Base-by-base conservation (phyloP, 2,329 filamentous ascomycete species). In the Phaeoacremonium minimum region DNA sequence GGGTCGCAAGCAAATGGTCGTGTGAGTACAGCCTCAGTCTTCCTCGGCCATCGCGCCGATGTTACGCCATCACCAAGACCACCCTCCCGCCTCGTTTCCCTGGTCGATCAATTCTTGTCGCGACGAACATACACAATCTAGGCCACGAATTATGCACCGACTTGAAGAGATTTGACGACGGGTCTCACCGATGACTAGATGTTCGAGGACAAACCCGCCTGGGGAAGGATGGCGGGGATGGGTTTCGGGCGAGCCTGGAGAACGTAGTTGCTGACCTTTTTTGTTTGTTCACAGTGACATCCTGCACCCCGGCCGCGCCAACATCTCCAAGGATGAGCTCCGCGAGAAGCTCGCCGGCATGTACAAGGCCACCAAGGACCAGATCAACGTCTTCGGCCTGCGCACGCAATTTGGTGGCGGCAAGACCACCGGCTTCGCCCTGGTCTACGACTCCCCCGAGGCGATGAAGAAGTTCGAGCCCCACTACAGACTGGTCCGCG, bases 401-500 rank as follows among this genome's bases (percentile, higher is more conserved):
- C 87, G 88, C 71, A 98, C 93, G 59, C 91, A 97, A 70, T 98
- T 86, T 69, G 93, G 93, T 91, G 93, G 93, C 67, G 93, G 93
- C 80, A 98, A 98, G 86, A 95, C 87, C 71, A 97, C 91, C 53
- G 93, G 93, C 61, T 98, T 98, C 68, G 93, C 89, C 54, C 88
- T 97, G 62, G 80, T 98, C 77, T 98, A 98, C 83, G 93, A 98
- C 75, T 95, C 87, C 54, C 76, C 82, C 65, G 93, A 98, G 80
- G 88, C 90, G 61, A 84, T 98, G 84, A 96, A 96, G 87, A 97
- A 97, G 77, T 98, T 97, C 73, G 93, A 98, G 83, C 93, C 93
- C 60, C 85, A 85, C 74, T 96, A 96, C 85, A 85, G 93, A 72
- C 83, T 96, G 58, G 81, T 98, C 69, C 83, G 93, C 57, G 87